Base-by-base conservation (phyloP, 148 eudicot genomes). In the Rhododendron mucronatum region DNA sequence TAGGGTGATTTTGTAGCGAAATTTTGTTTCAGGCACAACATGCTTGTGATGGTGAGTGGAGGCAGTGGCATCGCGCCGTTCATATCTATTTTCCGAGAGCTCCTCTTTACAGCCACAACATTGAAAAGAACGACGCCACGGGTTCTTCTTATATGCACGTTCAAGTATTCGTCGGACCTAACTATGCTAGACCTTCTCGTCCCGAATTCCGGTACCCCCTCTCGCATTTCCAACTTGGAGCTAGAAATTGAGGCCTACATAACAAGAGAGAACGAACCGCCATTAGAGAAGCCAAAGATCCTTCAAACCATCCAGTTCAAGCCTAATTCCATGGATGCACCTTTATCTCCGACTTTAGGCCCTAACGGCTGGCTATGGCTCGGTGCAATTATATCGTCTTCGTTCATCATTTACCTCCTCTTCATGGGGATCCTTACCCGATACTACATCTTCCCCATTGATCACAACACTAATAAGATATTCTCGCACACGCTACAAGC, bases 11-110 rank as follows among this genome's bases (percentile, higher is more conserved):
- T 69, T 3, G 35, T 28, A 28, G 4, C 11, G 1, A 28, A 69
- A 26, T 26, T 45, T 30, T 86, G 83, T 83, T 47, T 86, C 90
- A 96, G 98, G 91, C 91, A 96, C 53, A 96, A 95, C 28, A 92
- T 65, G 44, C 87, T 96, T 15, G 94, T 96, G 78, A 84, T 96
- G 93, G 91, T 96, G 47, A 92, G 95, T 63, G 98, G 98, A 85
- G 98, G 98, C 41, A 96, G 96, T 75, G 98, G 98, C 15, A 93
- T 96, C 50, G 89, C 98, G 23, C 98, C 98, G 5, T 93, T 96
- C 88, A 89, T 93, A 86, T 95, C 98, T 3, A 88, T 96, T 20
- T 93, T 96, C 53, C 86, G 93, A 44, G 98, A 96, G 84, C 88
- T 96, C 78, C 86, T 93, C 71, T 89, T 28, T 87, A 20, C 53